These are phyloP conservation scores for Saccharomycopsis synnaedendra DNA, from an alignment of 805 yeast species.

Conservation along the genomic window DNA sequence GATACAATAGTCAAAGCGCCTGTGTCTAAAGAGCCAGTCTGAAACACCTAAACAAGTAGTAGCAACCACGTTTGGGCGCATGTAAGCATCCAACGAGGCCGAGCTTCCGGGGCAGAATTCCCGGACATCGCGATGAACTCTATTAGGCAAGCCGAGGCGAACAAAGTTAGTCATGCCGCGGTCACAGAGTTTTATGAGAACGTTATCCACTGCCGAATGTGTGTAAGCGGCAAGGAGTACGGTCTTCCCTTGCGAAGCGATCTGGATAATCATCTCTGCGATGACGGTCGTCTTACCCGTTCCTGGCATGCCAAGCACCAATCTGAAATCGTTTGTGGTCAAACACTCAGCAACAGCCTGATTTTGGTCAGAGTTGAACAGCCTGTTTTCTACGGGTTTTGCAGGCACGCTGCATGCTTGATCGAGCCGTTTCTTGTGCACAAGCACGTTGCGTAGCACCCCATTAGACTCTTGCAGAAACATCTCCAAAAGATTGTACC, in stretches of 20 bases:
- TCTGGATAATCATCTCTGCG: conserved; percentile 52
- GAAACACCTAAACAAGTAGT: conserved; percentile 74
- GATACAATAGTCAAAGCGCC: conserved; percentile 81
- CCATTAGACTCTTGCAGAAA: conserved; percentile 36
- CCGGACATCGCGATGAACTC: conserved; percentile 52
- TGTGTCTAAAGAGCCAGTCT: conserved; percentile 45
- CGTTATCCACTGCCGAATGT: conserved; percentile 93
- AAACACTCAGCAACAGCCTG: conserved; percentile 57
- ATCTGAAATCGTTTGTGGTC: conserved; percentile 58
- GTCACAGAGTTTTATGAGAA: conserved; percentile 56
- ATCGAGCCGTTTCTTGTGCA: conserved; percentile 19
- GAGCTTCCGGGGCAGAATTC: conserved; percentile 32
- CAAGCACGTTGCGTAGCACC: conserved; percentile 23
- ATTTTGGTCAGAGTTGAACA: conserved; percentile 61
- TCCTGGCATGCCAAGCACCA: conserved; percentile 96
- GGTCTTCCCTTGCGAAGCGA: conserved; percentile 50
- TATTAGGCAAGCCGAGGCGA: conserved; percentile 51
- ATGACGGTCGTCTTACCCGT: conserved; percentile 86
- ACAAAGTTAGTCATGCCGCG: conserved; percentile 36
- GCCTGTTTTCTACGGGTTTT: conserved; percentile 2
- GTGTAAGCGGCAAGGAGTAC: conserved; percentile 81
- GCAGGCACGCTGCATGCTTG: too few species aligned
- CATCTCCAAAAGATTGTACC: conserved; percentile 64
- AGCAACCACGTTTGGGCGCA: conserved; percentile 68
- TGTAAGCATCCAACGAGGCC: conserved; percentile 28